Evolutionary conservation across 2,329 filamentous ascomycete species (phyloP), one percentile per base, ranked within the genome.

Genomic region (Phaeophleospora eucalypticola): DNA sequence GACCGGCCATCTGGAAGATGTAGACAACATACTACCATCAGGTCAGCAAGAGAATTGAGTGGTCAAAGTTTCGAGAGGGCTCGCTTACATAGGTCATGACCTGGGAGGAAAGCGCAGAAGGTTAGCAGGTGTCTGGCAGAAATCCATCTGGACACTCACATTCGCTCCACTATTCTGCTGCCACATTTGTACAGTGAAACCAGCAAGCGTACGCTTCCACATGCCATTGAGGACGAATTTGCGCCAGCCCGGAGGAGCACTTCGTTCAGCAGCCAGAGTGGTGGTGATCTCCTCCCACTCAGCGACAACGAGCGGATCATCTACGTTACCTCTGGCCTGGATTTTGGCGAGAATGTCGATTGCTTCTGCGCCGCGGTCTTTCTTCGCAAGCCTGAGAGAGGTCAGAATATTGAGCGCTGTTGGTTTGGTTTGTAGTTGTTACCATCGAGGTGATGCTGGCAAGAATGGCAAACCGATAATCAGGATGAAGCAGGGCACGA

Each of bases 11-110:
- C 41, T 75, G 63, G 54, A 80, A 81, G 49, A 82, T 76, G 60
- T 80, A 82, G 2, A 79, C 75, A 48, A 82, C 74, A 48, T 83
- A 82, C 62, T 81, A 80, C 56, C 76, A 74, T 36, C 2, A 79
- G 74, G 34, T 46, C 15, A 36, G 36, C 20, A 41, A 38, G 18
- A 18, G 4, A 38, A 6, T 18, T 7, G 4, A 38, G n/a, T 18
- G 4, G 17, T 17, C 14, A 14, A 38, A 18, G 36, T 4, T 17
- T 18, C 20, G 36, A n/a, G n/a, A n/a, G n/a, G n/a, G n/a, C n/a
- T 15, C 2, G 27, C 42, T 45, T 27, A 49, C 47, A 19, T 46
- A 46, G 6, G 47, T 50, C 47, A 50, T 50, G 3, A 44, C 37
- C 7, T 35, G n/a, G 33, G 33, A n/a, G 4, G 14, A 35, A 14